phyloP scores from a whole-genome alignment of 306 rosid genomes.

The Betula pendula region DNA sequence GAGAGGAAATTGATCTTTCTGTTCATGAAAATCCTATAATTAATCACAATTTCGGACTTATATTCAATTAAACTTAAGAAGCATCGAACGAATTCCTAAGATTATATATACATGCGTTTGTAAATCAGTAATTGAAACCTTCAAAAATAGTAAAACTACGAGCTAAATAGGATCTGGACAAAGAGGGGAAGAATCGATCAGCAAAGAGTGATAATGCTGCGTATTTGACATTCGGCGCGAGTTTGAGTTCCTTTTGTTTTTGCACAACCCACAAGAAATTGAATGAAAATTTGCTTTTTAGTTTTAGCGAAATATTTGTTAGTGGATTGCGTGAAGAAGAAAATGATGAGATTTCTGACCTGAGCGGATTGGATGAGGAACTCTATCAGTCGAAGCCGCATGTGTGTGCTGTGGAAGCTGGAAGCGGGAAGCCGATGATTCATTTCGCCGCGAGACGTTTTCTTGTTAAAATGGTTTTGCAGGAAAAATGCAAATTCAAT shows the following conservation, averaged over 20 bases:
- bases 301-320: background rate
- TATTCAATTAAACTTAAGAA: background rate
- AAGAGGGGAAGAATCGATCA: constrained; percentile 57
- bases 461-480: background rate
- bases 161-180: constrained; percentile 37
- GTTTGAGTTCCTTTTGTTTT: constrained; percentile 41
- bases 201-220: constrained; percentile 54
- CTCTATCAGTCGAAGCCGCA: constrained; percentile 41
- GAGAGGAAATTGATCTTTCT: background rate
- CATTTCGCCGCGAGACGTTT: background rate
- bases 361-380: constrained; percentile 69
- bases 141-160: background rate
- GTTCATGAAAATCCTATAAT: background rate
- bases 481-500: background rate
- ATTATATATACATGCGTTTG: background rate
- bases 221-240: constrained; percentile 63
- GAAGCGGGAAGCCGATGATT: background rate
- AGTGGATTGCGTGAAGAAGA: background rate
- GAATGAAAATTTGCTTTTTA: background rate
- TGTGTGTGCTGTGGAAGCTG: background rate
- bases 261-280: background rate
- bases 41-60: background rate
- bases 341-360: constrained; percentile 23
- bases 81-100: background rate
- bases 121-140: background rate